Conservation (phyloP, 768 basidiomycete species). For the Kwoniella sp. region DNA sequence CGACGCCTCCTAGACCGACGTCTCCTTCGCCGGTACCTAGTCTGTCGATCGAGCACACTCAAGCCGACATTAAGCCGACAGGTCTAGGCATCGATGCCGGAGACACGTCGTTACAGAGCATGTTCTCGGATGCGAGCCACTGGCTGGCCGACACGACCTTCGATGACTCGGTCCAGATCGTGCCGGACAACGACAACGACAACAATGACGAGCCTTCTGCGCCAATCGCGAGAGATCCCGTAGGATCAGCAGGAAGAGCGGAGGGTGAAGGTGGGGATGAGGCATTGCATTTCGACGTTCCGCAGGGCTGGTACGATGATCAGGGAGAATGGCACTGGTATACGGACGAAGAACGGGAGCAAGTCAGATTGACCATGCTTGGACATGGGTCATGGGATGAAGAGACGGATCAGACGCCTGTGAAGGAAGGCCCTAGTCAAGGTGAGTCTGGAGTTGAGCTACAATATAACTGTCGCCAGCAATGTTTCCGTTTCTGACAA, state of each 20-base stretch:
- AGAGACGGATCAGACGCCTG: neutral
- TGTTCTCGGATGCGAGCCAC: slow-evolving; percentile 37
- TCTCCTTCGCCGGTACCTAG: slow-evolving; percentile 27
- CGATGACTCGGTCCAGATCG: slow-evolving; percentile 25
- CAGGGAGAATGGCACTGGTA: slow-evolving; percentile 52
- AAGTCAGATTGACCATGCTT: slow-evolving; percentile 37
- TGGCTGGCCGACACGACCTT: slow-evolving; percentile 43
- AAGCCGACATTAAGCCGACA: slow-evolving; percentile 7
- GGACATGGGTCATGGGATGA: slow-evolving; percentile 11
- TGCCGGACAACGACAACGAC: neutral
- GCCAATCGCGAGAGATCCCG: neutral
- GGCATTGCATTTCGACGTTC: slow-evolving; percentile 39
- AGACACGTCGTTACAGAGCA: slow-evolving; percentile 27
- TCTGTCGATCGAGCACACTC: slow-evolving; percentile 29
- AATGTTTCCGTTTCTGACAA: neutral
- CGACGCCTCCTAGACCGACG: slow-evolving; percentile 6
- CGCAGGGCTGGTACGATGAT: slow-evolving; percentile 55
- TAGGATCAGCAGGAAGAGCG: neutral
- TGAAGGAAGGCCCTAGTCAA: neutral
- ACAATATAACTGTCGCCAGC: neutral
- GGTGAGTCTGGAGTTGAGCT: slow-evolving; percentile 12
- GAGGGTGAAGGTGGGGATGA: slow-evolving; percentile 37
- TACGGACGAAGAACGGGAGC: slow-evolving; percentile 50
- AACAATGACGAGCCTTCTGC: neutral
- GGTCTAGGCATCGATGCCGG: slow-evolving; percentile 25